Conservation (phyloP, 495 filamentous ascomycete species). For the Neurospora hispaniola region DNA sequence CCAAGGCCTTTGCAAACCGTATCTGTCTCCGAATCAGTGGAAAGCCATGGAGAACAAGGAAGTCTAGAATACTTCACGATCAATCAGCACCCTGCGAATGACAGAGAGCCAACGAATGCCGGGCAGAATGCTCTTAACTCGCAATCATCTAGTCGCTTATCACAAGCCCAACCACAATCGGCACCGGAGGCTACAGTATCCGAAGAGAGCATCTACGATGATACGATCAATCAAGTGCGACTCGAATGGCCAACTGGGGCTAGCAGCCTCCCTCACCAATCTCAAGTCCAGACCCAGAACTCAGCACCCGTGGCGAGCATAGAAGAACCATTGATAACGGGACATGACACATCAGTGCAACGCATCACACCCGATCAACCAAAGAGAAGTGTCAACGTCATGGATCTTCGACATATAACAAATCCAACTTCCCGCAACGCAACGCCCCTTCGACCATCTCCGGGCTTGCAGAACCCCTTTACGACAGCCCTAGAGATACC, state of each 20-base stretch:
- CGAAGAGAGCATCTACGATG: not conserved
- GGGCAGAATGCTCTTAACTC: not conserved
- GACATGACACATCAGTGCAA: not conserved
- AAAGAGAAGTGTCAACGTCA: not conserved
- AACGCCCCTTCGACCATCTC: not conserved
- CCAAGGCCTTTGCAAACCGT: not conserved
- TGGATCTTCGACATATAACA: not conserved
- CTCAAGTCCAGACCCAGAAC: not conserved
- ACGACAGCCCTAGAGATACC: not conserved
- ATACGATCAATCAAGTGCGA: not conserved
- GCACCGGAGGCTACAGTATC: not conserved
- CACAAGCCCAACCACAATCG: not conserved
- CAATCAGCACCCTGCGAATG: not conserved
- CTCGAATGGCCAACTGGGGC: not conserved
- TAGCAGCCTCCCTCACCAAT: not conserved
- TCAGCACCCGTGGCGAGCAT: not conserved
- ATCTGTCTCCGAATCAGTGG: not conserved
- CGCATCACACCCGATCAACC: not conserved
- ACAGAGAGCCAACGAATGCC: not conserved
- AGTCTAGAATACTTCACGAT: not conserved
- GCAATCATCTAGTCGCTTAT: not conserved
- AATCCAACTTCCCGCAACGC: not conserved
- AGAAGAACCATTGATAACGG: not conserved
- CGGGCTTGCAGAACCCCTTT: not conserved
- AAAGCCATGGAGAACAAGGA: not conserved